These are phyloP conservation scores for Cryptococcus jaspeensis DNA, from an alignment of 1,284 basidiomycete species.

Conservation along the genomic window DNA sequence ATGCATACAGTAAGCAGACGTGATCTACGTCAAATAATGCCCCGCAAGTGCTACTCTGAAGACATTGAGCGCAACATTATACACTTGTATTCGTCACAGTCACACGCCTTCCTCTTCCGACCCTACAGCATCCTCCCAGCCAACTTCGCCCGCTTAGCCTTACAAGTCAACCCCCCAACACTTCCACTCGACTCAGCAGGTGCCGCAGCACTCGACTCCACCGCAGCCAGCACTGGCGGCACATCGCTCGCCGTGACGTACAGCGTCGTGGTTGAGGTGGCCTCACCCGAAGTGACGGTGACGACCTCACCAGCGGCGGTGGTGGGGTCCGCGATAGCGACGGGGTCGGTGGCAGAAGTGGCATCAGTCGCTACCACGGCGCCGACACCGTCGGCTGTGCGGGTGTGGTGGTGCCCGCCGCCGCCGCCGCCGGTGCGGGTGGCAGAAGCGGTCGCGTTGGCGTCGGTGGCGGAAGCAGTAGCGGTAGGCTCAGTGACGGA, in stretches of 20 bases:
- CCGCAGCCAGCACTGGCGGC: neutral
- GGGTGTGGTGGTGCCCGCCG: neutral
- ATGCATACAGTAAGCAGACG: too few species aligned
- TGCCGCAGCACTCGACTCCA: neutral
- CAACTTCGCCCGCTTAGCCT: constrained; percentile 1
- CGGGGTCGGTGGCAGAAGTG: neutral
- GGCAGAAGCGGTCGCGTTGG: too few species aligned
- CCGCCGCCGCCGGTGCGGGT: neutral
- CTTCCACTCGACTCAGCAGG: too few species aligned
- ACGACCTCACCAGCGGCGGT: neutral
- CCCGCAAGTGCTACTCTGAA: too few species aligned
- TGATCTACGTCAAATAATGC: too few species aligned
- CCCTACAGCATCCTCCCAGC: neutral
- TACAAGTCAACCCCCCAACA: neutral
- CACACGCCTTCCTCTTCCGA: too few species aligned
- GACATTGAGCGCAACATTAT: too few species aligned
- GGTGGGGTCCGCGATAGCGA: neutral
- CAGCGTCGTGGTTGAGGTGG: neutral
- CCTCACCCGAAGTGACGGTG: neutral
- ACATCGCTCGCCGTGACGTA: neutral
- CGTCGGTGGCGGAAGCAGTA: neutral
- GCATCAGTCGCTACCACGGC: neutral
- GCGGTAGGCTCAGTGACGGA: neutral
- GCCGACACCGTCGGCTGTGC: neutral
- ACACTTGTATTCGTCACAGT: too few species aligned